Conservation (phyloP, 2,329 filamentous ascomycete genomes). For the Daldinia sp. region DNA sequence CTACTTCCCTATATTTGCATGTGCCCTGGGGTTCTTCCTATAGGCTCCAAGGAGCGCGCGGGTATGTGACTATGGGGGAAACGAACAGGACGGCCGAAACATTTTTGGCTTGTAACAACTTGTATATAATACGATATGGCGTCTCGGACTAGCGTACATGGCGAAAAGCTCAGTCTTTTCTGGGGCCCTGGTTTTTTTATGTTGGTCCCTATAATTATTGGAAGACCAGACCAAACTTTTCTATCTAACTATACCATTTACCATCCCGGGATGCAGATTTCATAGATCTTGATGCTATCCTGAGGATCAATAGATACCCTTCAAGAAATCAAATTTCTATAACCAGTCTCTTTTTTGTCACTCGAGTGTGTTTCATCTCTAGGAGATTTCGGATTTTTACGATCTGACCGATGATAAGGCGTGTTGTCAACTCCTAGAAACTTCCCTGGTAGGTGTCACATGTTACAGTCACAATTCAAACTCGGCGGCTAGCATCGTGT, state of each 20-base stretch:
- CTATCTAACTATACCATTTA: background rate
- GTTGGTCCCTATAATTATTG: background rate
- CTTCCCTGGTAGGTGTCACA: too few species aligned
- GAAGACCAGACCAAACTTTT: background rate
- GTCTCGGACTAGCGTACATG: slow-evolving; percentile 25
- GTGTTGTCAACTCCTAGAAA: too few species aligned
- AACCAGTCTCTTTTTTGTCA: background rate
- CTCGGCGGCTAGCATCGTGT: background rate
- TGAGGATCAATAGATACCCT: background rate
- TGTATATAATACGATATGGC: slow-evolving; percentile 27
- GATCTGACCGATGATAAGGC: too few species aligned
- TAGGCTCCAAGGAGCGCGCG: slow-evolving; percentile 32
- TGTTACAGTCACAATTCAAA: background rate
- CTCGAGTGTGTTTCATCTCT: background rate
- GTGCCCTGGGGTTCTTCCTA: slow-evolving; percentile 51
- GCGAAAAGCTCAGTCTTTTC: slow-evolving; percentile 5
- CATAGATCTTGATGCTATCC: background rate
- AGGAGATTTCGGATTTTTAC: too few species aligned
- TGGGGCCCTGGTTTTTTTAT: background rate
- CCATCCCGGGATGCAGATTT: background rate
- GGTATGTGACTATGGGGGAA: background rate
- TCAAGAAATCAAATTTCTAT: background rate
- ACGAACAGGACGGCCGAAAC: background rate
- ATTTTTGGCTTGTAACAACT: background rate
- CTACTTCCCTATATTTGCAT: slow-evolving; percentile 54